Base-by-base conservation (phyloP, 768 basidiomycete genomes). In the Boletellus ananas region DNA sequence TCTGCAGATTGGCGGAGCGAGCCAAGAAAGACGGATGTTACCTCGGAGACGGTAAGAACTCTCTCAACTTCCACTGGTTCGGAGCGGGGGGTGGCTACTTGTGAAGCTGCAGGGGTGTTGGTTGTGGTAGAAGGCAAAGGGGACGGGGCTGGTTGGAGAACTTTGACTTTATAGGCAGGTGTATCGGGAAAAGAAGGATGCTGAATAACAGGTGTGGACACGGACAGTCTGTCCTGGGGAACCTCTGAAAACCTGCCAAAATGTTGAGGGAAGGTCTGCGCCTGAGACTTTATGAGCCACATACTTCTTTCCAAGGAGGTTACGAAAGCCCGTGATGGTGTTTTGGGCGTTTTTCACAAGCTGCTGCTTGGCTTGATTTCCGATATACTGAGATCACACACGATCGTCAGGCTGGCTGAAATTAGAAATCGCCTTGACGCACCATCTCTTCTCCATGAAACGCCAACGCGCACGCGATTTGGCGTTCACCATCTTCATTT, bases 401-500 rank as follows among this genome's bases (percentile, higher is more conserved):
- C 34, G 47, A 55, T 47, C 43, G 43, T 56, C 13, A 45, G 39
- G 31, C 12, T 1, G n/a, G 40, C 51, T 34, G n/a, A 47, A 7
- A 48, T 51, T 13, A 54, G 23, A 29, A 21, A 42, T 21, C 9
- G 39, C 14, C 38, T 23, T 17, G n/a, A 76, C 87, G 59, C 63
- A 92, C 94, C 66, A 87, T 83, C 68, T 97, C 89, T 68, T 95
- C 90, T 23, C 92, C 93, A 35, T 83, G 81, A 67, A 95, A 98
- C 0, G 94, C 82, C 47, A 98, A 75, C 23, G 93, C 93, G 65
- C 90, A 92, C 0, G 93, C 93, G 61, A 99, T 98, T 73, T 99
- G 95, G 29, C 96, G 86, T 65, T 97, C 95, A 27, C 96, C 95
- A 66, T 98, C 95, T 66, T 98, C 94, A 66, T 97, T 98, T 6